Conservation (phyloP, 345 rosid genomes). For the Conringia planisiliqua region DNA sequence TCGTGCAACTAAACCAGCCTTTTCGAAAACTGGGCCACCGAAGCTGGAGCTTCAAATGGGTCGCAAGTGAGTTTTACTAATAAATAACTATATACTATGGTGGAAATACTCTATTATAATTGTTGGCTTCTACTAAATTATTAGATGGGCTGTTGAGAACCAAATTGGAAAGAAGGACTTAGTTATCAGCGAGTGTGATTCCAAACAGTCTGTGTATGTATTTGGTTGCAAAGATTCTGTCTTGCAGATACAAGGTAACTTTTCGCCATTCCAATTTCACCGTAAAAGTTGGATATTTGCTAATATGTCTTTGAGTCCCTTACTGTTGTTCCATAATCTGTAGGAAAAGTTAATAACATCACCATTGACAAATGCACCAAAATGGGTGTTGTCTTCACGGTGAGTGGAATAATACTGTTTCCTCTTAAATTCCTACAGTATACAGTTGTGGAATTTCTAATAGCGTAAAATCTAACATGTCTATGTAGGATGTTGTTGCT, state of each 20-base stretch:
- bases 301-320: neutral
- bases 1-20: slow-evolving; percentile 44
- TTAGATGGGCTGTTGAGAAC: slow-evolving; percentile 96
- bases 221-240: slow-evolving; percentile 98
- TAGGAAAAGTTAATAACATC: slow-evolving; percentile 97
- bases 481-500: slow-evolving; percentile 90
- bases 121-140: slow-evolving; percentile 13
- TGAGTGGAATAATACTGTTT: slow-evolving; percentile 36
- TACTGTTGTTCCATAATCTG: slow-evolving; percentile 30
- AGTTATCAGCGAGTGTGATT: slow-evolving; percentile 85
- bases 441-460: neutral
- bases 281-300: slow-evolving; percentile 13
- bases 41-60: slow-evolving; percentile 97
- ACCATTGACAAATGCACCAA: slow-evolving; percentile 94
- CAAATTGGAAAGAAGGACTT: slow-evolving; percentile 85
- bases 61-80: slow-evolving; percentile 66
- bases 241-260: slow-evolving; percentile 83
- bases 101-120: slow-evolving; percentile 4
- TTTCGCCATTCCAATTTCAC: neutral
- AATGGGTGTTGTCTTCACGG: slow-evolving; percentile 85
- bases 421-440: neutral
- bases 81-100: neutral
- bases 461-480: neutral
- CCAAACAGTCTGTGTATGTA: slow-evolving; percentile 85
- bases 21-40: slow-evolving; percentile 82